Base-by-base conservation (phyloP, 2,329 filamentous ascomycete genomes). In the Ophiostoma piceae region DNA sequence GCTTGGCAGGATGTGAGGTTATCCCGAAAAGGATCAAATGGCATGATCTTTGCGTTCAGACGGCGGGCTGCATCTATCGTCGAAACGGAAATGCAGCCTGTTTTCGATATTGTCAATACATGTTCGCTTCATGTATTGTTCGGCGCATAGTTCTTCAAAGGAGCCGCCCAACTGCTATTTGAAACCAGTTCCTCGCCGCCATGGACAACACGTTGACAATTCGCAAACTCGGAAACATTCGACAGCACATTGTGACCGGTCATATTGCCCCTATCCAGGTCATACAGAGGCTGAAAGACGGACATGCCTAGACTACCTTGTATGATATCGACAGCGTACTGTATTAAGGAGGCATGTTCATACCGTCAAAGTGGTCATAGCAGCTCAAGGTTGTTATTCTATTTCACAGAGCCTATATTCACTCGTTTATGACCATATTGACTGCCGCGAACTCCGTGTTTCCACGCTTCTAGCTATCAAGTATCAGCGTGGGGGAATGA, bases 191-290 rank as follows among this genome's bases (percentile, higher is more conserved):
- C 41, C 41, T 14, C 26, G 26, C 26, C 26, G 26, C 11, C 14
- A 14, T 43, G 41, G 41, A 14, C 14, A 43, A 43, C 41, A 16
- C 12, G 12, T 5, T 43, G 41, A 5, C 14, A 43, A 14, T 14
- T 43, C 16, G 41, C 41, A 43, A 14, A 43, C 41, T 43, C 41
- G 16, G 43, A 47, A 47, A 47, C 43, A n/a, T 47, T 47, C 16
- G 43, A 8, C 16, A 47, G 43, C 16, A 22, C 11, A 3, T 57
- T 57, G 3, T 16, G 57, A 62, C 12, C 26, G 57, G 26, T 32
- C 57, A 62, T 62, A 62, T 62, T 62, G 22, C 26, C 26, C 57
- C 57, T 62, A 62, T 62, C 57, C 57, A 57, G 22, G 51, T 4
- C 16, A 14, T 11, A 57, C 51, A 26, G 51, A 57, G 47, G 51